These are phyloP conservation scores for Phaeosphaeria sp. DNA, from an alignment of 2,329 filamentous ascomycete genomes.

Conservation along the genomic window DNA sequence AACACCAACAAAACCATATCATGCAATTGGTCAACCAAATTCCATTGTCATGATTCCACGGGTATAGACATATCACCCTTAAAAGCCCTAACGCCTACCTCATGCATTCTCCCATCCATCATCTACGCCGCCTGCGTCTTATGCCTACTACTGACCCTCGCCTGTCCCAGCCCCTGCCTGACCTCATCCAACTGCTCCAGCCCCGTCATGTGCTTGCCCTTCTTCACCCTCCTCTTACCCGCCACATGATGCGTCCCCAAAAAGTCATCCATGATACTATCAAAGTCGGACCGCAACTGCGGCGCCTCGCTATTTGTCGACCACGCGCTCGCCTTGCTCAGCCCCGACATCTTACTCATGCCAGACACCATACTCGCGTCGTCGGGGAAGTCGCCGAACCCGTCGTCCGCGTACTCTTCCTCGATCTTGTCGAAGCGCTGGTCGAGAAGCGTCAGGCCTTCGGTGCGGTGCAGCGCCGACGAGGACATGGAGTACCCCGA, in stretches of 20 bases:
- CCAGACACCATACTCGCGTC: slow-evolving; percentile 57
- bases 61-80: not conserved
- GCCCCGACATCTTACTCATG: slow-evolving; percentile 59
- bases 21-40: not conserved
- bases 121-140: slow-evolving; percentile 6
- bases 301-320: slow-evolving; percentile 49
- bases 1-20: not conserved
- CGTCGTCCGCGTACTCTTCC: slow-evolving; percentile 69
- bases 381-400: slow-evolving; percentile 42
- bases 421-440: slow-evolving; percentile 90
- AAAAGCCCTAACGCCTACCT: not conserved
- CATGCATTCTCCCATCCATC: not conserved
- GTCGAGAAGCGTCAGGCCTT: slow-evolving; percentile 84
- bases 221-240: slow-evolving; percentile 75
- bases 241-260: slow-evolving; percentile 74
- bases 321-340: slow-evolving; percentile 46
- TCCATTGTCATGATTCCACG: not conserved
- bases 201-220: slow-evolving; percentile 79
- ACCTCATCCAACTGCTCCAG: slow-evolving; percentile 92
- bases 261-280: slow-evolving; percentile 92
- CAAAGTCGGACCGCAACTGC: slow-evolving; percentile 78
- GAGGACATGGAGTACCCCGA: slow-evolving; percentile 93
- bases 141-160: slow-evolving; percentile 58
- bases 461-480: slow-evolving; percentile 84
- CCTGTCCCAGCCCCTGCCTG: slow-evolving; percentile 77